Conservation (phyloP, 352 stramenopile genomes). For the Phytophthora agathidicida region DNA sequence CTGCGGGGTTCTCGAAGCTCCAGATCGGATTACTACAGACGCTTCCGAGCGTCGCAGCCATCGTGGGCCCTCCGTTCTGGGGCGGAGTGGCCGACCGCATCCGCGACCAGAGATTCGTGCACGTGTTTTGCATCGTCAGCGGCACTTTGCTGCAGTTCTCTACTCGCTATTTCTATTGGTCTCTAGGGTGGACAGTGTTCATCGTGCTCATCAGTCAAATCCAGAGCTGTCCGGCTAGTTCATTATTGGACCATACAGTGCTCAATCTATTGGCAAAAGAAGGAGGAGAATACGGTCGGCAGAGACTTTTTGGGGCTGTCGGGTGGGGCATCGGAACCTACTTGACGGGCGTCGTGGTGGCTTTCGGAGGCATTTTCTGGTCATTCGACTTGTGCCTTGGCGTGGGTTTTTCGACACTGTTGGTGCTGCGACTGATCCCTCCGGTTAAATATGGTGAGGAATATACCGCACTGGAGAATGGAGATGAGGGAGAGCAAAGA, state of each 20-base stretch:
- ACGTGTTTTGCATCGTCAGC: conserved; percentile 61
- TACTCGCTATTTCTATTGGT: conserved; percentile 47
- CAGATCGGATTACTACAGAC: conserved; percentile 76
- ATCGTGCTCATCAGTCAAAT: conserved; percentile 64
- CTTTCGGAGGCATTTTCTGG: conserved; percentile 59
- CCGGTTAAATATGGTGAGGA: conserved; percentile 39
- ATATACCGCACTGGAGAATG: conserved; percentile 13
- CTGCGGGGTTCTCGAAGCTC: conserved; percentile 63
- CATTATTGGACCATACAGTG: conserved; percentile 70
- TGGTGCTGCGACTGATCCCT: conserved; percentile 60
- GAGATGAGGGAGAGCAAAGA: neutral
- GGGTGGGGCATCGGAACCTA: conserved; percentile 67
- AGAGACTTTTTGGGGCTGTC: conserved; percentile 72
- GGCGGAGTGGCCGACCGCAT: conserved; percentile 66
- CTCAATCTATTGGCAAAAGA: conserved; percentile 61
- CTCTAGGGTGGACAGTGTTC: conserved; percentile 44
- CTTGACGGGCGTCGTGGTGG: conserved; percentile 60
- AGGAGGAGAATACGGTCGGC: conserved; percentile 76
- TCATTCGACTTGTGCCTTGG: conserved; percentile 66
- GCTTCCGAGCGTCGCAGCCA: conserved; percentile 58
- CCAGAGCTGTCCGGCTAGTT: conserved; percentile 47
- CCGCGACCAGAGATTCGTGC: conserved; percentile 59
- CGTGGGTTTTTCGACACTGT: conserved; percentile 48
- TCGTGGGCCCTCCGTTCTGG: conserved; percentile 70
- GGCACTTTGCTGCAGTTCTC: conserved; percentile 59